Conservation (phyloP, 106 monocot species). For the Platanthera guangdongensis region DNA sequence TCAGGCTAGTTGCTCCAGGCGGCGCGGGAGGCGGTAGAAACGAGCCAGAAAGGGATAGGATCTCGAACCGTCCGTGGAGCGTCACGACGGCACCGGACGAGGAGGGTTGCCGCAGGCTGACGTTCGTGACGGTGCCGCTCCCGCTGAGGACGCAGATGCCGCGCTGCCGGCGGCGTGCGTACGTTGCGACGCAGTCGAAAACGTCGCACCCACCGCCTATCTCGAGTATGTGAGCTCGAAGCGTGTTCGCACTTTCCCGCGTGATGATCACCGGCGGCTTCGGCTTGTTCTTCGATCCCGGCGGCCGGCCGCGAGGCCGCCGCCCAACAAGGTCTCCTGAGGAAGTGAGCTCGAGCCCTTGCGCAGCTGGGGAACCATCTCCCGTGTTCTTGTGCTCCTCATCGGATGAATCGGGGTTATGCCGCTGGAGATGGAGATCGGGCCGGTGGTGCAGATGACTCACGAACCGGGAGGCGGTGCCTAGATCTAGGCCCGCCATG, state of each 20-base stretch:
- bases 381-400: neutral
- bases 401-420: neutral
- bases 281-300: constrained; percentile 2
- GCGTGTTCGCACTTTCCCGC: neutral
- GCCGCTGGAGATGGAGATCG: neutral
- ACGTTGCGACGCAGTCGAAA: neutral
- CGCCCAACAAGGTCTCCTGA: neutral
- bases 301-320: neutral
- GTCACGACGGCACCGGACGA: neutral
- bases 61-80: constrained; percentile 2
- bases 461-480: constrained; percentile 4
- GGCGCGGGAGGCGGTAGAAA: constrained; percentile 1
- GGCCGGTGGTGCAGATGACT: constrained; percentile 5
- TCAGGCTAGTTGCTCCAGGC: neutral
- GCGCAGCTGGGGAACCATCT: neutral
- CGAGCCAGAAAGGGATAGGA: neutral
- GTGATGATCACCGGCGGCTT: constrained; percentile 3
- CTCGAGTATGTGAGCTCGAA: neutral
- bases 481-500: constrained; percentile 14
- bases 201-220: neutral
- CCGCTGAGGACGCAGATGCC: neutral
- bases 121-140: neutral
- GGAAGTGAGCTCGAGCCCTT: neutral
- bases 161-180: neutral
- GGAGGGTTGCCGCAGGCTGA: neutral